Evolutionary conservation across 106 monocot species (phyloP), one percentile per base, ranked within the genome.

Genomic region (Dioscorea dumetorum): DNA sequence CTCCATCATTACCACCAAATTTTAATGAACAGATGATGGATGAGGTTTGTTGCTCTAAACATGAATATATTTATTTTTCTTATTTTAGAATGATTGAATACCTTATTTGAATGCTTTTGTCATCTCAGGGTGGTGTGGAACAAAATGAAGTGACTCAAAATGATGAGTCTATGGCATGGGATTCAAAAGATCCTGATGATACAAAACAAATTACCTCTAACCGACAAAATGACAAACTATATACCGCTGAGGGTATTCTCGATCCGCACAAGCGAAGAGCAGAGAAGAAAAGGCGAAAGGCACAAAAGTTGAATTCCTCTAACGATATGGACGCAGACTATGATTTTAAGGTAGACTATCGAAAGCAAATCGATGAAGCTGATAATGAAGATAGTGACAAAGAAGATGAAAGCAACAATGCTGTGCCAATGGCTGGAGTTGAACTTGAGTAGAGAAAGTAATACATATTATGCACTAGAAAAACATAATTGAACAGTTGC

Each of bases 301-400:
- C 81, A 7, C 69, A 64, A 22, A 91, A 86, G 64, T 12, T 67
- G 18, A 63, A 66, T 31, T 48, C 8, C 41, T 8, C 19, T 35
- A 88, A 77, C 66, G 75, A 77, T 4, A 92, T 89, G 86, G 91
- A 89, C 62, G 95, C 84, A 12, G 91, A 92, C 66, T 97, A 91
- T 71, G 91, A 97, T 74, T 91, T 91, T 61, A 89, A 89, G 79
- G 82, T 89, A 12, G 95, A 97, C 81, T 91, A 82, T 72, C 77
- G 52, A 4, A 76, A 78, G 72, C 76, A 57, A n/a, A 50, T 12
- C n/a, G 22, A 61, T 23, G 24, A 53, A 18, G 34, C 22, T 0
- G 63, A 12, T 1, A 50, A 69, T 16, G 70, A 70, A 20, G 79
- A 69, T n/a, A 71, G 33, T 24, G 80, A 70, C 48, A 66, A n/a